Evolutionary conservation across 306 rosid species (phyloP), one percentile per base, ranked within the genome.

Genomic region (Corylus heterophylla): DNA sequence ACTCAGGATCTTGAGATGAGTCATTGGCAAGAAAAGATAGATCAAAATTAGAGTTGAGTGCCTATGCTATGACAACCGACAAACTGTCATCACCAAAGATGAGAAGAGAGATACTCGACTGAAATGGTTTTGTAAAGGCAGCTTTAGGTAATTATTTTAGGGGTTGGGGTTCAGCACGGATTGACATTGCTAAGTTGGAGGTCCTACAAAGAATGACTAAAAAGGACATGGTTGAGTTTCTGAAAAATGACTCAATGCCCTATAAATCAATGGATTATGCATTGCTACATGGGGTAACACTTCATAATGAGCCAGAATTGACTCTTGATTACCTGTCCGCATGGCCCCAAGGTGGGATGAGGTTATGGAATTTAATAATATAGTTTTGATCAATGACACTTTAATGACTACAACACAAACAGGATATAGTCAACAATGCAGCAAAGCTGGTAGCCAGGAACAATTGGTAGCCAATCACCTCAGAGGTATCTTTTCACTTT

Each of bases 401-500:
- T 42, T 17, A 54, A 17, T 18, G 71, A 62, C 4, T 56, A 39
- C 11, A 77, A 49, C 5, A 51, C 12, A n/a, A 67, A 47, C 76
- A 70, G 55, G 29, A 18, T 29, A 66, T 16, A 17, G 42, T 27
- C 78, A 73, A 64, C 50, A 70, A 37, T 12, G 10, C 69, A 37
- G 69, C 1, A 8, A 52, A 29, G 69, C 47, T 42, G 10, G 39
- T 45, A 27, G 68, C 73, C 31, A n/a, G 73, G 29, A 68, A 74
- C 52, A 83, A 47, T n/a, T 47, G 69, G 78, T 74, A 78, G 85
- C 75, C 72, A 82, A 88, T 86, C 80, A 94, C 98, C 98, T 94
- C 42, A 94, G 85, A 86, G 98, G 92, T 77, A 95, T 93, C 78
- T 90, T 88, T 55, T 87, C 89, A 85, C 86, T 91, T 83, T 89